Evolutionary conservation across 805 yeast genomes (phyloP), one percentile per base, ranked within the genome.

Genomic region (Candida namnaoensis): DNA sequence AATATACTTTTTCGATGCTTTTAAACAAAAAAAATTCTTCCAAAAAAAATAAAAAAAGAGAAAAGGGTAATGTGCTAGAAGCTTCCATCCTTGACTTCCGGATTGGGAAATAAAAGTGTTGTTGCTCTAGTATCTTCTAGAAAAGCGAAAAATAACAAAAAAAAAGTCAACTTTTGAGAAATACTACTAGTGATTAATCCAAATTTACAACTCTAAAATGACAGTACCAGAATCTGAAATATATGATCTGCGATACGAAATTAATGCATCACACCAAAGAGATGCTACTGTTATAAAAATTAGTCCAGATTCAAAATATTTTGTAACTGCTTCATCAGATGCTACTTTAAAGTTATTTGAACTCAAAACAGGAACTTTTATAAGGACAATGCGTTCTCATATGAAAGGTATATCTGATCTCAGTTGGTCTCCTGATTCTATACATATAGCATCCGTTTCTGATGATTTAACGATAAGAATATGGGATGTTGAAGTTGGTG

Each of bases 401-500:
- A 58, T 74, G 2, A 69, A 61, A 26, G 93, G 95, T 1, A 68
- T 91, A 3, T 82, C 90, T 12, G 88, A 82, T 45, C 51, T 93
- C 1, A 73, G 76, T 33, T 91, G 88, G 78, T 76, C 90, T 1
- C 90, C 91, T 2, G 81, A 84, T 56, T 72, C 83, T 11, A 65
- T 69, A 40, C 76, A 82, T 39, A 45, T 91, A 7, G 96, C 95
- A 1, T 76, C 95, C 0, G 93, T 83, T 1, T 82, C 95, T 0
- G 96, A 91, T 57, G 99, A 91, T 59, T 68, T 78, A 46, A 80
- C 95, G 0, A 71, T 88, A 7, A 69, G 88, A 34, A 63, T 93
- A 3, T 88, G 95, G 85, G 73, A 80, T 40, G 58, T 81, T 4
- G 50, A 56, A 24, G 66, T 66, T 38, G 78, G 75, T 5, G 71